phyloP scores from a whole-genome alignment of 2,329 filamentous ascomycete species.

The Arthrobotrys sphaeroides region DNA sequence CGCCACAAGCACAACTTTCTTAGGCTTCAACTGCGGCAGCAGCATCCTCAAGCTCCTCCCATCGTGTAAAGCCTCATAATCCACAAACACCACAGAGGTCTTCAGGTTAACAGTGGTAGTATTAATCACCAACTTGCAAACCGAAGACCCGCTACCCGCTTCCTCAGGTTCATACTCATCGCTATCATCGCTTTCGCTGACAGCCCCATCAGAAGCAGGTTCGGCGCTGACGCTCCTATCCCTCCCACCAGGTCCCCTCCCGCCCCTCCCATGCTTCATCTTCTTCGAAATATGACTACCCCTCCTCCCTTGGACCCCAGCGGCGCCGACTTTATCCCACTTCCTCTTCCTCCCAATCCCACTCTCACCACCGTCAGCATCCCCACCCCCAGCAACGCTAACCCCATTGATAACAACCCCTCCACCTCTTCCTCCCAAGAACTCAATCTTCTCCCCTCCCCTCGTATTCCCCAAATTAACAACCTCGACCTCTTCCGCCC shows the following conservation, averaged over 20 bases:
- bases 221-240: conserved; percentile 18
- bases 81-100: conserved; percentile 83
- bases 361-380: conserved; percentile 45
- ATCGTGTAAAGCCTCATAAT: conserved; percentile 92
- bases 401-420: conserved; percentile 33
- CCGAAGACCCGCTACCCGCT: conserved; percentile 66
- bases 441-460: conserved; percentile 58
- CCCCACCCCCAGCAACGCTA: not conserved
- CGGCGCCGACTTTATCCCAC: conserved; percentile 75
- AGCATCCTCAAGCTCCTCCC: conserved; percentile 93
- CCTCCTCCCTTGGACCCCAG: conserved; percentile 10
- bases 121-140: conserved; percentile 77
- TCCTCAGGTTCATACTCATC: conserved; percentile 55
- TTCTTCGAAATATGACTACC: conserved; percentile 44
- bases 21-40: conserved; percentile 89
- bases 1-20: conserved; percentile 91
- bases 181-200: conserved; percentile 41
- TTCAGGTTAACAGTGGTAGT: conserved; percentile 73
- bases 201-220: conserved; percentile 9
- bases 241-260: conserved; percentile 3
- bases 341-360: conserved; percentile 87
- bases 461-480: conserved; percentile 67
- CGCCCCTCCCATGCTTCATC: conserved; percentile 59
- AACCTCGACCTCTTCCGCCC: conserved; percentile 85
- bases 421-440: conserved; percentile 60